Evolutionary conservation across 2,329 filamentous ascomycete species (phyloP).

Genomic region (Lizonia empirigonia): DNA sequence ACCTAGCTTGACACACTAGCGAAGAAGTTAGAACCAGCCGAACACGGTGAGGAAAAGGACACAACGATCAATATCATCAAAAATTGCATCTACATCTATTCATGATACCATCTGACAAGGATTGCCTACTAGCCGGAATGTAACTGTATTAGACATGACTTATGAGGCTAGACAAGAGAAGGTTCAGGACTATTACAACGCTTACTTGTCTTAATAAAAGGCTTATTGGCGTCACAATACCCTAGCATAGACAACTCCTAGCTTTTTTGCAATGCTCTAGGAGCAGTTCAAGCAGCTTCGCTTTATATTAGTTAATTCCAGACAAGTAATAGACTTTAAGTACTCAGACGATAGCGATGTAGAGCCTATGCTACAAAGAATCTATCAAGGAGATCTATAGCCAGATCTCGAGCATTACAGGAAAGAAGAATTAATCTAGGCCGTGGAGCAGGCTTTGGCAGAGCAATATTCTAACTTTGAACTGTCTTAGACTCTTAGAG

Average conservation of each 20-base stretch:
- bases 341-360: neutral
- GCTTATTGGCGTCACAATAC: slow-evolving; percentile 11
- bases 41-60: too few species aligned
- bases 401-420: neutral
- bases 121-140: slow-evolving; percentile 13
- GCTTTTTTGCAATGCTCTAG: slow-evolving; percentile 16
- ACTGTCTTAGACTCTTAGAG: neutral
- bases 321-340: neutral
- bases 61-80: too few species aligned
- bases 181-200: slow-evolving; percentile 8
- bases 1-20: too few species aligned
- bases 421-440: neutral
- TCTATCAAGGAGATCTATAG: neutral
- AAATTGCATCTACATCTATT: too few species aligned
- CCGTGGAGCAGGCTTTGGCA: neutral
- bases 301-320: neutral
- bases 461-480: slow-evolving; percentile 5
- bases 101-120: too few species aligned
- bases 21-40: too few species aligned
- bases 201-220: slow-evolving; percentile 4
- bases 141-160: neutral
- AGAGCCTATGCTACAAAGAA: neutral
- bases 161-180: neutral
- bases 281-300: neutral
- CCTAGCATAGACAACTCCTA: slow-evolving; percentile 8